Percentiles rank a stretch among this genome's conserved stretches.
phyloP scores from a whole-genome alignment of 495 filamentous ascomycete species.

The Hyaloscypha bicolor region DNA sequence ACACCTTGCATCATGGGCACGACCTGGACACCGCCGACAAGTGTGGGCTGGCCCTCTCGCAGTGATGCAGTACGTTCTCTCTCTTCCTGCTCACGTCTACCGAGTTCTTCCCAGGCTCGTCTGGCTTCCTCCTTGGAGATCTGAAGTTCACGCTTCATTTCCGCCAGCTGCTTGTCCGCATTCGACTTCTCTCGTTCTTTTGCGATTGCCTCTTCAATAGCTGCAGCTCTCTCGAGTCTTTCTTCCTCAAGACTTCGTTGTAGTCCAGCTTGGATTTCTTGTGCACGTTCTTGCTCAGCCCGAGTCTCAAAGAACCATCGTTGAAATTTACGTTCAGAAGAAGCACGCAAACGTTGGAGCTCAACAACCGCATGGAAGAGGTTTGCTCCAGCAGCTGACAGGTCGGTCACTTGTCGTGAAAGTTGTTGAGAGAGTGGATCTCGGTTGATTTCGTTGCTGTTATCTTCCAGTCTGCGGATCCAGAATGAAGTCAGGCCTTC shows the following conservation, averaged over 20 bases:
- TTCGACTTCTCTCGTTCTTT: constrained; percentile 62
- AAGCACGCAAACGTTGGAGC: constrained; percentile 91
- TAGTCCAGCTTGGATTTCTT: constrained; percentile 82
- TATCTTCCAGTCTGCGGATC: constrained; percentile 90
- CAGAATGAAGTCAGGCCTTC: constrained; percentile 96
- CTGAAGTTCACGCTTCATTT: constrained; percentile 86
- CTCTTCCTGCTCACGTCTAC: constrained; percentile 91
- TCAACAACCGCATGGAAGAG: constrained; percentile 98
- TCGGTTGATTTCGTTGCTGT: constrained; percentile 77
- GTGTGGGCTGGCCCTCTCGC: constrained; percentile 82
- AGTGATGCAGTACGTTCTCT: constrained; percentile 86
- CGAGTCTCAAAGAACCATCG: constrained; percentile 98
- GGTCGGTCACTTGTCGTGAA: constrained; percentile 89
- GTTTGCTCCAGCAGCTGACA: constrained; percentile 95
- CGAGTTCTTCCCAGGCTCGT: constrained; percentile 95
- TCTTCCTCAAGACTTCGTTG: constrained; percentile 74
- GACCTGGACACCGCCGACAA: constrained; percentile 95
- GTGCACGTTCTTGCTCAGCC: constrained; percentile 79
- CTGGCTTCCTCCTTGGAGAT: constrained; percentile 97
- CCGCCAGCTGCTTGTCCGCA: constrained; percentile 72
- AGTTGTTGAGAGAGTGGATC: constrained; percentile 86
- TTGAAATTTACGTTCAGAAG: constrained; percentile 96
- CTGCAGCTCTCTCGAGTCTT: constrained; percentile 66
- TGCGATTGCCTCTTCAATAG: constrained; percentile 61
- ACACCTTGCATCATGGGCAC: constrained; percentile 87